Conservation (phyloP, 768 basidiomycete species). For the Serendipita indica region DNA sequence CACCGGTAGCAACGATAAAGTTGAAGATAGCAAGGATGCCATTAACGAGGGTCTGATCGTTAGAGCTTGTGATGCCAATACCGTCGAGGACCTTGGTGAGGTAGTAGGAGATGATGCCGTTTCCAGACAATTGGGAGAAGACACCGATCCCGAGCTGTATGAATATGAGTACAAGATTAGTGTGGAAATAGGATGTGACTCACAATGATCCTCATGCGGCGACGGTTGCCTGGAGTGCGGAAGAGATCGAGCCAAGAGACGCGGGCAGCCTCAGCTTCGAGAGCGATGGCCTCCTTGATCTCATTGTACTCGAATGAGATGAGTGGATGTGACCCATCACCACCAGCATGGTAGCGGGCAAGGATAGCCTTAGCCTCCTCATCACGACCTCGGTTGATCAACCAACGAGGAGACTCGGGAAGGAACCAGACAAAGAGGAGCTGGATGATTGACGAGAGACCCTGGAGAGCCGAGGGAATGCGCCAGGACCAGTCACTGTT, state of each 20-base stretch:
- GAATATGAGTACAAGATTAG: not conserved
- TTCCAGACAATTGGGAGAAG: conserved; percentile 79
- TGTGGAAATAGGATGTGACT: not conserved
- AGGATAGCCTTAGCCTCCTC: conserved; percentile 51
- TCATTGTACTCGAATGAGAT: conserved; percentile 63
- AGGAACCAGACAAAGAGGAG: conserved; percentile 48
- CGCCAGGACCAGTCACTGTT: conserved; percentile 65
- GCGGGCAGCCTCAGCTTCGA: conserved; percentile 44
- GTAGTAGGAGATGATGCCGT: conserved; percentile 71
- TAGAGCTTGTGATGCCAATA: conserved; percentile 22
- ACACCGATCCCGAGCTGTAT: conserved; percentile 44
- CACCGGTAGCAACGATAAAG: conserved; percentile 41
- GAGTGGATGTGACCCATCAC: conserved; percentile 45
- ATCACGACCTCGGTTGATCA: conserved; percentile 60
- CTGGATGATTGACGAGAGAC: conserved; percentile 51
- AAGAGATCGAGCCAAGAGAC: conserved; percentile 59
- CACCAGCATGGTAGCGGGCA: conserved; percentile 73
- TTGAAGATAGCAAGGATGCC: conserved; percentile 78
- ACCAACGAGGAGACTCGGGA: conserved; percentile 76
- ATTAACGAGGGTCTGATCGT: conserved; percentile 58
- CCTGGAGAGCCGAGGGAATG: conserved; percentile 64
- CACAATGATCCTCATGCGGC: conserved; percentile 56
- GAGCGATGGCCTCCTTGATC: conserved; percentile 53
- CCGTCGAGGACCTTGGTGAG: conserved; percentile 48
- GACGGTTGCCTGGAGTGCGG: conserved; percentile 51